These are phyloP conservation scores for Centaurea solstitialis DNA, from an alignment of 129 eudicot species.

Conservation along the genomic window DNA sequence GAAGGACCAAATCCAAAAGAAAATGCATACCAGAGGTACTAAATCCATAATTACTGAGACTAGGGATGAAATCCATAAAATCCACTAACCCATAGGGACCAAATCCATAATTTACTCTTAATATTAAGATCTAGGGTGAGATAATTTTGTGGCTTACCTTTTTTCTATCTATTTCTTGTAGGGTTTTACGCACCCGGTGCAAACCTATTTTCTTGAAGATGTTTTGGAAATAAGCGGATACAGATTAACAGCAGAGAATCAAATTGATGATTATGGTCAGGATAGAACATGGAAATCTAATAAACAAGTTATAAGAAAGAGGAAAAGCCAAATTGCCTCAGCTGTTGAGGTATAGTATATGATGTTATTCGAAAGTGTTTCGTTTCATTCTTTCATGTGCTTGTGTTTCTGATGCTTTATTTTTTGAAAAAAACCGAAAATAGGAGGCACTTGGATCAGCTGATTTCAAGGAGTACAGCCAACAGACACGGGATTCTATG, in stretches of 20 bases:
- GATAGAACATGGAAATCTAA: conserved; percentile 72
- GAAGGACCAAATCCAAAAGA: no score
- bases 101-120: no score
- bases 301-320: conserved; percentile 76
- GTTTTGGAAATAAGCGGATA: conserved; percentile 79
- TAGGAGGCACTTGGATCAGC: conserved; percentile 78
- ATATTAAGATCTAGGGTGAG: not conserved
- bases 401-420: conserved; percentile 8
- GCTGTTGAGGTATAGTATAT: conserved; percentile 87
- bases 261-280: conserved; percentile 89
- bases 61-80: no score
- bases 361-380: not conserved
- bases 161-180: conserved; percentile 21
- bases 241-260: conserved; percentile 76
- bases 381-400: not conserved
- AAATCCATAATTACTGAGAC: no score
- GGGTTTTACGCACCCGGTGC: conserved; percentile 96
- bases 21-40: no score
- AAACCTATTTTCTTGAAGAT: conserved; percentile 74
- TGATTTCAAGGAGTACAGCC: conserved; percentile 58
- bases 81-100: no score
- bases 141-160: not conserved
- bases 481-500: conserved; percentile 70
- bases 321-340: conserved; percentile 93
- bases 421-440: conserved; percentile 21